A percentile compares a stretch with the other conserved stretches of the same genome.
phyloP scores from a whole-genome alignment of 352 stramenopile genomes.

The Elongisporangium undulatum region DNA sequence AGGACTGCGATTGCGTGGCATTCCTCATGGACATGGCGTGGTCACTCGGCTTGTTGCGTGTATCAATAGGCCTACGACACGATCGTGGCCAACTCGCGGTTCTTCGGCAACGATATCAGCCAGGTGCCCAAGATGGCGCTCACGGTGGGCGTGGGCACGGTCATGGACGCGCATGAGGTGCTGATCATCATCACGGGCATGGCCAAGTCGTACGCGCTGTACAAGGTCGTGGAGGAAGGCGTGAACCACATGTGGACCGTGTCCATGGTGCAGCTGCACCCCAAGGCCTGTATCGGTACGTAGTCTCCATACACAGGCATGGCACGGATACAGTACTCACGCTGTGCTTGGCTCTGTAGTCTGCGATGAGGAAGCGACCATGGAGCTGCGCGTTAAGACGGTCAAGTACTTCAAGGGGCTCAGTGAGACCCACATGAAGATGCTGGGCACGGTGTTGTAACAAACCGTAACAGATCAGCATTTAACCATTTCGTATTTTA shows the following conservation, averaged over 20 bases:
- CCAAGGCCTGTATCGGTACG: slow-evolving; percentile 72
- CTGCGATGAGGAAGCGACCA: slow-evolving; percentile 86
- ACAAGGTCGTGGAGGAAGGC: slow-evolving; percentile 88
- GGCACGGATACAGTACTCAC: background rate
- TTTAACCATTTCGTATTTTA: too few relatives aligned
- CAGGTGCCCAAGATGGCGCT: slow-evolving; percentile 90
- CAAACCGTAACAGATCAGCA: too few relatives aligned
- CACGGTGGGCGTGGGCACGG: slow-evolving; percentile 84
- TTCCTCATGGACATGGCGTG: background rate
- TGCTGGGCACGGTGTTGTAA: slow-evolving; percentile 10
- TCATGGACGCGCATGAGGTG: slow-evolving; percentile 86
- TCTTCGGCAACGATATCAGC: slow-evolving; percentile 76
- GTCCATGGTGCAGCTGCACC: slow-evolving; percentile 81
- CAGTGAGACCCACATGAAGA: slow-evolving; percentile 38
- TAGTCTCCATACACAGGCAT: background rate
- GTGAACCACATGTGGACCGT: slow-evolving; percentile 92
- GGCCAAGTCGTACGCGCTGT: slow-evolving; percentile 81
- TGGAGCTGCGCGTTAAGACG: slow-evolving; percentile 88
- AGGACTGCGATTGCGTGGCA: background rate
- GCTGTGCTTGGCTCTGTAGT: slow-evolving; percentile 28
- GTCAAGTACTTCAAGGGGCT: slow-evolving; percentile 91
- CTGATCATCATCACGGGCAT: slow-evolving; percentile 87
- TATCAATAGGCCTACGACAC: slow-evolving; percentile 76
- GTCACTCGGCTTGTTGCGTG: background rate
- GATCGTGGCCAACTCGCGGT: slow-evolving; percentile 85